Evolutionary conservation across 2,329 filamentous ascomycete genomes (phyloP), one percentile per base, ranked within the genome.

Genomic region (Saccharata proteae): DNA sequence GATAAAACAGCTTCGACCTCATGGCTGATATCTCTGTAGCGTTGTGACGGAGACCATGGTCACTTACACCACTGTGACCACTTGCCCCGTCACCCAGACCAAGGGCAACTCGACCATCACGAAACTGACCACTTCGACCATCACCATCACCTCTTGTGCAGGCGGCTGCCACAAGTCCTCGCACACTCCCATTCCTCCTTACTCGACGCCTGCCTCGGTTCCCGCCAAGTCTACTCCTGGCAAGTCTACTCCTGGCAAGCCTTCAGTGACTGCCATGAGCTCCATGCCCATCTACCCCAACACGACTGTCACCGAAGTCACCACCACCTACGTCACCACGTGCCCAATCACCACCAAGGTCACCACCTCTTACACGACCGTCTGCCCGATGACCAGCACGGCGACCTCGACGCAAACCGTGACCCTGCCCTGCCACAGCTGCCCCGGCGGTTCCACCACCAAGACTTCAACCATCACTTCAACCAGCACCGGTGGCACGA

Each of bases 361-460:
- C 17, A 36, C 30, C 3, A 30, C 37, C 10, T 27, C 30, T 8
- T 36, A 39, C 33, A 43, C 40, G 5, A 40, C 40, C 6, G 29
- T 30, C 26, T 32, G 34, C 32, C 39, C 43, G 9, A 36, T 38
- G 3, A 27, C 20, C 1, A 35, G 35, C 10, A 38, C 40, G 6
- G 26, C 38, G 8, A 26, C 34, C 14, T 29, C 39, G 11, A 13
- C 30, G 24, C 32, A 36, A 4, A 23, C 30, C 23, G 27, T 30
- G n/a, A 21, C 19, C 19, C n/a, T 21, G 19, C 32, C 32, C 6
- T 35, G 32, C 27, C 16, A 21, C 12, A 19, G 26, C 13, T 35
- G 27, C 32, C 9, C 32, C 3, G 32, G 32, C 3, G 32, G 32
- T 5, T 26, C 14, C 13, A 35, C 32, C 9, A 35, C 32, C 6